These are phyloP conservation scores for Amanita pseudoporphyria DNA, from an alignment of 768 basidiomycete species.

Conservation along the genomic window DNA sequence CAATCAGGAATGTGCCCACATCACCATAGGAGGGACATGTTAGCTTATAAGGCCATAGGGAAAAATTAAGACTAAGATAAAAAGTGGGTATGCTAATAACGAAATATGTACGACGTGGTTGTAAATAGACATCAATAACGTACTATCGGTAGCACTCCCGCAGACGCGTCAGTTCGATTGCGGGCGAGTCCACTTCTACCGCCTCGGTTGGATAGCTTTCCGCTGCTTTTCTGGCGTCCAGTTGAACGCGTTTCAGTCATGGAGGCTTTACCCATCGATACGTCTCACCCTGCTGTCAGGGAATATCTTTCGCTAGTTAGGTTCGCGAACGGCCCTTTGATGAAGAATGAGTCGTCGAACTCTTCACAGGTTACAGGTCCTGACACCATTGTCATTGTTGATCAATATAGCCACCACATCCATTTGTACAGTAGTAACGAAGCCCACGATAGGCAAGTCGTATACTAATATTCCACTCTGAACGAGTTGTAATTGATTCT, in stretches of 20 bases:
- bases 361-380: conserved; percentile 57
- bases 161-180: conserved; percentile 19
- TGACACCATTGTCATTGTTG: conserved; percentile 78
- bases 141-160: too few species aligned
- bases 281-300: conserved; percentile 47
- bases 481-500: background rate
- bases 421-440: conserved; percentile 58
- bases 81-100: too few species aligned
- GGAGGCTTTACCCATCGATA: conserved; percentile 50
- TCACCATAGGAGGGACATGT: too few species aligned
- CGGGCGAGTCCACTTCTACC: conserved; percentile 19
- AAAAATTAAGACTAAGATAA: too few species aligned
- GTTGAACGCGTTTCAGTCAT: too few species aligned
- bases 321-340: conserved; percentile 14
- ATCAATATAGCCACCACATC: conserved; percentile 67
- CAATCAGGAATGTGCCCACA: too few species aligned
- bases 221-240: background rate
- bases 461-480: background rate
- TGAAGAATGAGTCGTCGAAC: background rate
- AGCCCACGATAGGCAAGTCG: conserved; percentile 46
- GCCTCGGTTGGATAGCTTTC: conserved; percentile 1
- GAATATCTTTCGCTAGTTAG: conserved; percentile 61
- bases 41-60: too few species aligned
- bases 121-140: too few species aligned
- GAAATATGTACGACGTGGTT: too few species aligned